Evolutionary conservation across 345 rosid genomes (phyloP), one percentile per base, ranked within the genome.

Genomic region (Eutrema heterophyllum): DNA sequence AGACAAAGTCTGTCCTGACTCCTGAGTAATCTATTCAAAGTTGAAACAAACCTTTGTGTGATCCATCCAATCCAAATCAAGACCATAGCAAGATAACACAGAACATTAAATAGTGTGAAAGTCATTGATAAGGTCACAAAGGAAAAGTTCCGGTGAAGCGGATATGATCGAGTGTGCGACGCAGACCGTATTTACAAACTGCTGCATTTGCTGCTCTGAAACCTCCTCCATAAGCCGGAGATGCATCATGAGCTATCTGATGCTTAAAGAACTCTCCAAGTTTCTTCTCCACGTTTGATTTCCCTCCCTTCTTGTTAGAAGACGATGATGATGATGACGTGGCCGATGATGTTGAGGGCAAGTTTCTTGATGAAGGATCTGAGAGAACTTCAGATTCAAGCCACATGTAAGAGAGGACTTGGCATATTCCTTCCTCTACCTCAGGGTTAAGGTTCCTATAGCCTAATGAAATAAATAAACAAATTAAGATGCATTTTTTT

Each of bases 361-460:
- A 59, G 79, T 68, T 76, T 74, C 76, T 81, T 38, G 82, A 76
- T 21, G 48, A 79, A 40, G 97, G 88, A 61, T 73, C 81, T 29
- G 81, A 68, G 70, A 89, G 64, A 46, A 94, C 98, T 82, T 94
- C 98, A 26, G 99, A 79, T 63, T 94, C 99, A 9, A 94, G 97
- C 99, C 97, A 94, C 97, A 94, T 87, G 78, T 88, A 65, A 3
- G 99, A 92, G 66, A 95, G 85, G 53, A 86, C 85, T 78, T 95
- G 99, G 77, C 99, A 95, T 71, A 95, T 88, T 30, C 99, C 99
- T 89, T 92, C 97, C 86, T 92, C 99, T 27, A 92, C 97, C 78
- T 86, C 97, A 5, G 96, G 89, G 81, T 65, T 85, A 29, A 95
- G 93, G 83, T 95, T 86, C 12, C 91, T 72, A 68, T 84, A 95